Evolutionary conservation across 2,329 filamentous ascomycete species (phyloP).

Genomic region (Colletotrichum eleusines): DNA sequence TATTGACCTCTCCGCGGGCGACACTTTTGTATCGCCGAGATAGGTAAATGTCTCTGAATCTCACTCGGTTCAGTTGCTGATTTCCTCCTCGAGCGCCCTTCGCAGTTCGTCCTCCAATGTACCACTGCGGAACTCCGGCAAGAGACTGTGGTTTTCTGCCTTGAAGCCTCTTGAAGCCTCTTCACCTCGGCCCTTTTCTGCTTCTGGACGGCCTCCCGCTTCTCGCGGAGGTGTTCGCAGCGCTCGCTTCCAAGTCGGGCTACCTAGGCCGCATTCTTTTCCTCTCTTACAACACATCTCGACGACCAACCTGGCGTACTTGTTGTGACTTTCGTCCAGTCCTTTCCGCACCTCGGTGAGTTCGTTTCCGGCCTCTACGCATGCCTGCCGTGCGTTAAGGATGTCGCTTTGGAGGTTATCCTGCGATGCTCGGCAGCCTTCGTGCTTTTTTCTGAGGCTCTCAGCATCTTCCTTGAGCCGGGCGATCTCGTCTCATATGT

Average conservation of each 20-base stretch:
- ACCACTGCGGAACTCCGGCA: not conserved
- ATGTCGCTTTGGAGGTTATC: not conserved
- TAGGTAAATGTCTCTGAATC: not conserved
- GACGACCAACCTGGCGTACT: not conserved
- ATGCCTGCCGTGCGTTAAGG: not conserved
- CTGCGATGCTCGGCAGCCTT: not conserved
- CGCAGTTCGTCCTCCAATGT: not conserved
- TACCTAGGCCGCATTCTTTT: not conserved
- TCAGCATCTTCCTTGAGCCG: not conserved
- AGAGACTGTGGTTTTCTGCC: not conserved
- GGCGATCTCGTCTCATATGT: not conserved
- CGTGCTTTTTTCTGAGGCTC: not conserved
- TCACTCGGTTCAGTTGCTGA: not conserved
- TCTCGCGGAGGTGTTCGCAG: not conserved
- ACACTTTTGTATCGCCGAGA: not conserved
- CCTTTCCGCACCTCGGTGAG: not conserved
- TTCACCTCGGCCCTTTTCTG: not conserved
- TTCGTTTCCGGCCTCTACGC: not conserved
- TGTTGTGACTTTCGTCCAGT: not conserved
- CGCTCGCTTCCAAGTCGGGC: constrained; percentile 2
- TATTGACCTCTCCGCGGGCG: not conserved
- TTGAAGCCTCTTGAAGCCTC: not conserved
- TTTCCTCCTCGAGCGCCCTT: not conserved
- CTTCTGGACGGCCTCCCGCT: not conserved
- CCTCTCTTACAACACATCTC: not conserved